These are phyloP conservation scores for Stemphylium vesicarium DNA, from an alignment of 2,329 filamentous ascomycete species.

Conservation along the genomic window DNA sequence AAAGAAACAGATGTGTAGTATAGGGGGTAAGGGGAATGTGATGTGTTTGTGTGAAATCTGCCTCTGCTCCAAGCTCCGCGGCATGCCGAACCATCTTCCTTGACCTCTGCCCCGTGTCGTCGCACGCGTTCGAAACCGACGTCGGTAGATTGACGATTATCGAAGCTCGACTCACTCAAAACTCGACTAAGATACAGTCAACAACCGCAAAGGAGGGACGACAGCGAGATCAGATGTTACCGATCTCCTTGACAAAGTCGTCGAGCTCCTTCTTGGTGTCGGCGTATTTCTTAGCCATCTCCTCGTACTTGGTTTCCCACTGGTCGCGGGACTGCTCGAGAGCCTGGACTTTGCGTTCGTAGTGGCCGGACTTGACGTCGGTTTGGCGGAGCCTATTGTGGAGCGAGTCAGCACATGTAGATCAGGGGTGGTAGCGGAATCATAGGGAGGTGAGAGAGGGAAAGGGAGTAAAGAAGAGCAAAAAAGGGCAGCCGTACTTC, in stretches of 20 bases:
- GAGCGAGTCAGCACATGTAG: constrained; percentile 27
- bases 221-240: constrained; percentile 74
- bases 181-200: constrained; percentile 36
- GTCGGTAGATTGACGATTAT: constrained; percentile 11
- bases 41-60: constrained; percentile 24
- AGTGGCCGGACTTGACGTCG: constrained; percentile 98
- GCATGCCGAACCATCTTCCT: constrained; percentile 18
- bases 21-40: constrained; percentile 20
- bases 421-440: constrained; percentile 1
- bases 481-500: constrained; percentile 72
- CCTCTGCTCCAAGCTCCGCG: constrained; percentile 15
- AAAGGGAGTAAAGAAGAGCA: neutral
- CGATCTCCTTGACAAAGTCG: constrained; percentile 88
- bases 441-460: neutral
- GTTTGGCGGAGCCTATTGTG: constrained; percentile 86
- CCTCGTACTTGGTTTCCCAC: constrained; percentile 98
- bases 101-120: constrained; percentile 7
- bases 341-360: constrained; percentile 98
- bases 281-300: constrained; percentile 90
- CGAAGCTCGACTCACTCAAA: constrained; percentile 29
- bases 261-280: constrained; percentile 87
- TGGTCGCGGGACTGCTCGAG: constrained; percentile 89
- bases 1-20: constrained; percentile 38
- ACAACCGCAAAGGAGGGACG: constrained; percentile 39
- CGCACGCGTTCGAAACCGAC: constrained; percentile 25